phyloP scores from a whole-genome alignment of 257 asterid species.

The Fraxinus cuspidata region DNA sequence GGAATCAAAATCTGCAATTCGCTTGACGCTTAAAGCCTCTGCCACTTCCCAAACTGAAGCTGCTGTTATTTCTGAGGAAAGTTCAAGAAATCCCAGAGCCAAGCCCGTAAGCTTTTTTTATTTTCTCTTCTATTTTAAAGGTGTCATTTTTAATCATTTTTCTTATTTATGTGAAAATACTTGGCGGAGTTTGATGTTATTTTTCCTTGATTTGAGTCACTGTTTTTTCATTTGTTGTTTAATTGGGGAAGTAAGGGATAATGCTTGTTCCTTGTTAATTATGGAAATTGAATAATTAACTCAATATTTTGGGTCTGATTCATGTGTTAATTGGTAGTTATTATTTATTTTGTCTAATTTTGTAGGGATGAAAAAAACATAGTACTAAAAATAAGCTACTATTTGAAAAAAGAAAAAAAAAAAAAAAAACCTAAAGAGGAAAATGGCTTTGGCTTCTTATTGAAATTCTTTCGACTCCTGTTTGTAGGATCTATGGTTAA shows the following conservation, averaged over 20 bases:
- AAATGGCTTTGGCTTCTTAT: neutral
- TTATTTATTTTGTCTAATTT: neutral
- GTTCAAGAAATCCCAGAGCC: slow-evolving; percentile 34
- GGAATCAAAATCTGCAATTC: slow-evolving; percentile 45
- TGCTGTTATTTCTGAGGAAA: slow-evolving; percentile 34
- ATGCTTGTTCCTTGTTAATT: neutral
- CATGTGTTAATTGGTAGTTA: neutral
- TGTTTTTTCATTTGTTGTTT: neutral
- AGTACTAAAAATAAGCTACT: neutral
- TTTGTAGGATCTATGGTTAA: neutral
- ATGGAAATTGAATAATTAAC: neutral
- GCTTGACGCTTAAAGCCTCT: slow-evolving; percentile 49
- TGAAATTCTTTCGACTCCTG: neutral
- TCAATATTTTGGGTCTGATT: neutral
- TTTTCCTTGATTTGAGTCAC: neutral
- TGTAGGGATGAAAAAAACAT: neutral
- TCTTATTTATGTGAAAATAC: neutral
- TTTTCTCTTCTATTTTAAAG: neutral
- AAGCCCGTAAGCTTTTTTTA: slow-evolving; percentile 33
- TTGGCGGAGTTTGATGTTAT: neutral
- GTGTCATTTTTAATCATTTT: slow-evolving; percentile 2
- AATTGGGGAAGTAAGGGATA: neutral
- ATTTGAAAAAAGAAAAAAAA: neutral
- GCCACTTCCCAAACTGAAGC: slow-evolving; percentile 43
- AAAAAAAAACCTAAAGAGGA: neutral